Base-by-base conservation (phyloP, 805 yeast genomes). In the Candida sakaeoensis region DNA sequence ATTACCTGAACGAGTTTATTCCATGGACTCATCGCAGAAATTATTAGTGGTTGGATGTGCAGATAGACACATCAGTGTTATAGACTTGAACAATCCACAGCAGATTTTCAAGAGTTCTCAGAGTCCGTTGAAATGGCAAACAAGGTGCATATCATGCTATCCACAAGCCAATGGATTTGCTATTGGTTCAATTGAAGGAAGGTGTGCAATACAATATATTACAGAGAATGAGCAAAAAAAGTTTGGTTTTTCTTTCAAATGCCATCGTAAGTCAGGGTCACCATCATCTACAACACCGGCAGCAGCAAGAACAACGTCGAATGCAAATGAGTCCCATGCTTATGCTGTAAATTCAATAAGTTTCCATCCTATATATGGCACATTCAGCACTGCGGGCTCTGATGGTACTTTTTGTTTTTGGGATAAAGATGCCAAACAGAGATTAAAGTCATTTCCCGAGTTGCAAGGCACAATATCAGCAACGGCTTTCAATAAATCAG, bases 141-240 rank as follows among this genome's bases (percentile, higher is more conserved):
- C 96, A 0, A 73, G 96, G 47, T 67, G 83, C 2, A 72, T 93
- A 1, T 68, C 84, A 10, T 91, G 98, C 58, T 87, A 82, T 60
- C 90, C 90, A n/a, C 82, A 79, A 47, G 98, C 95, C 9, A 82
- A 85, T 53, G 97, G 98, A 8, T 93, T 75, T 62, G 96, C 96
- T 1, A 65, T 93, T 36, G 98, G 96, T 4, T 83, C 95, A 5
- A 79, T 91, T 34, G 99, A 93, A 65, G 98, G 98, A 24, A 75
- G 99, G 49, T 88, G 98, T 65, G 95, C 95, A 10, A 81, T 93
- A 51, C 95, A 88, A 58, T 93, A 90, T 58, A 79, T 91, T 40
- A 95, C 86, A 53, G 96, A 87, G 17, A 72, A 72, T 38, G 88
- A 84, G 51, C 95, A 84, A 54, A 72, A 73, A 41, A 75, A 78